Base-by-base conservation (phyloP, 1,284 basidiomycete genomes). In the Garcileccinum viscosum region DNA sequence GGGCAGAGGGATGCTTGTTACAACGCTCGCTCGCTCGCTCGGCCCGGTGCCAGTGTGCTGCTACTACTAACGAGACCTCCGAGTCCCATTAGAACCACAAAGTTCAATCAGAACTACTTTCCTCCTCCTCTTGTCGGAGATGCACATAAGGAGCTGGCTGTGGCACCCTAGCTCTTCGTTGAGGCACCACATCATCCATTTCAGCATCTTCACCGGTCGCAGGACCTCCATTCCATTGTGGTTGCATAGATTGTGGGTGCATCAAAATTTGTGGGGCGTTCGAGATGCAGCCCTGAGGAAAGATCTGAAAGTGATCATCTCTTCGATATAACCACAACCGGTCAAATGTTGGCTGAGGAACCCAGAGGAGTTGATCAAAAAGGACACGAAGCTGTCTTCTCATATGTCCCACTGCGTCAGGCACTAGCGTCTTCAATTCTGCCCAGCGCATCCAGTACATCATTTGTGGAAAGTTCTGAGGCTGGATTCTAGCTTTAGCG, bases 281-380 rank as follows among this genome's bases (percentile, higher is more conserved):
- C 30, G 14, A 62, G 5, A 22, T 42, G 14, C 53, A 69, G 22
- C 42, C 64, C 19, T 32, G 33, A 5, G 67, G 67, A 37, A 69
- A 42, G 3, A 40, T 47, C 5, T 3, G 17, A 53, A 69, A 69
- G 40, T 35, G 42, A 8, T 63, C 62, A 22, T 69, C 64, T n/a
- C 30, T 62, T 50, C 19, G 38, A 6, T 67, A 69, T 14, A 40
- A 1, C 67, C 64, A 69, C 8, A 69, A 22, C 19, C 62, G 27
- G 9, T 69, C 67, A 7, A 37, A 67, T 40, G n/a, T 42, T 12
- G n/a, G 9, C 42, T 69, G 67, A 35, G 67, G 67, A 33, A 69
- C 64, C 64, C 67, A 69, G 30, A 24, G n/a, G 30, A 69, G 65
- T 30, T 67, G 61, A 30, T 69, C 62, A 22, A 69, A 69, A 9